These are phyloP conservation scores for Curvularia eragrostidis DNA, from an alignment of 2,329 filamentous ascomycete genomes.

Conservation along the genomic window DNA sequence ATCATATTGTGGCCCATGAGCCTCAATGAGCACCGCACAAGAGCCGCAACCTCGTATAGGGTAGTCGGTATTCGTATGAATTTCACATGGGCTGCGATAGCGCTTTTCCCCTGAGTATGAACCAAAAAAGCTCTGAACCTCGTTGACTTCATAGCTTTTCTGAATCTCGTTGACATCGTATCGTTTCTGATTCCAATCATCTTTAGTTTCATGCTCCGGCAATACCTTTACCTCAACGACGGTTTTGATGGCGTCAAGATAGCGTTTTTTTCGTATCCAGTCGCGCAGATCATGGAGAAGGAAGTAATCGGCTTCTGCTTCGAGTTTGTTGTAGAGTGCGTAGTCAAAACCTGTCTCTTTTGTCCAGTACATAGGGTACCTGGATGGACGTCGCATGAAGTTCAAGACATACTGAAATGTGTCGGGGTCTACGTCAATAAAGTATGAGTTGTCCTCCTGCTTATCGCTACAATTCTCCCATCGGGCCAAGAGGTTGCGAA, in stretches of 20 bases:
- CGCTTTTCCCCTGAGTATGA: conserved; percentile 10
- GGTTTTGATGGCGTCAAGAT: conserved; percentile 26
- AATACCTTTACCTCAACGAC: conserved; percentile 6
- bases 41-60: background rate
- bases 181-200: background rate
- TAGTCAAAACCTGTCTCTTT: conserved; percentile 39
- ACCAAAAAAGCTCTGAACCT: conserved; percentile 12
- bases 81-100: conserved; percentile 3
- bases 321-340: conserved; percentile 37
- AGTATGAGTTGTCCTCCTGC: conserved; percentile 41
- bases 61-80: background rate
- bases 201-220: background rate
- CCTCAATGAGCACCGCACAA: background rate
- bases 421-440: conserved; percentile 47
- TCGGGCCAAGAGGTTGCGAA: conserved; percentile 31
- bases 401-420: conserved; percentile 48
- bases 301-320: conserved; percentile 45
- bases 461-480: conserved; percentile 24
- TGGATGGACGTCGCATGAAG: conserved; percentile 41
- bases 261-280: conserved; percentile 37
- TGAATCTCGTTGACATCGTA: conserved; percentile 7
- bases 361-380: conserved; percentile 46
- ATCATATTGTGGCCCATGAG: conserved; percentile 4
- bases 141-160: conserved; percentile 1
- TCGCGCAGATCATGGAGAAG: conserved; percentile 34